Base-by-base conservation (phyloP, 148 eudicot genomes). In the Fagopyrum esculentum region DNA sequence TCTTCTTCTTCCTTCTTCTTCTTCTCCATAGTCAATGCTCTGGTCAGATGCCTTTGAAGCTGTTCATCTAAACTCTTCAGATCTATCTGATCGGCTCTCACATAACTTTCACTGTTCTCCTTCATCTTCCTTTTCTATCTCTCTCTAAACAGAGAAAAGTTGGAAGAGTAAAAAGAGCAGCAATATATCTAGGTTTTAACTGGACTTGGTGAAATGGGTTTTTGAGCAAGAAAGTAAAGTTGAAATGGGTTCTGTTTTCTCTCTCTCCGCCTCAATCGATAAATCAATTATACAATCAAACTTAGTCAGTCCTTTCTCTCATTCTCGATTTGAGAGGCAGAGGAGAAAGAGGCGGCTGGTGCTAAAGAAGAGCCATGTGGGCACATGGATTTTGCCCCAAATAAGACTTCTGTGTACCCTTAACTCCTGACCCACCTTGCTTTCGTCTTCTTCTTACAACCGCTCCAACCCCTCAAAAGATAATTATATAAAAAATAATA, bases 61-160 rank as follows among this genome's bases (percentile, higher is more conserved):
- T 93, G 96, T 70, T 93, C 93, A 56, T 93, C 98, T 51, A 93
- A 76, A 84, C 96, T 93, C 84, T 90, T 90, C 78, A 93, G 93
- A 89, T 93, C 98, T 76, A 93, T 93, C 60, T 87, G 93, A 80
- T 93, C 98, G 12, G 98, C 98, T 77, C 98, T 86, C 74, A 93
- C 89, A 78, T 87, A 93, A 56, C 89, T 88, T 50, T 86, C 89
- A 66, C 84, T 81, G 59, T 30, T 81, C 50, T 85, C 88, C 82
- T 82, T 86, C 84, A n/a, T 61, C n/a, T 40, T 43, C 43, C 61
- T 6, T n/a, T 56, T 56, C n/a, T 7, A n/a, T 56, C 26, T 56
- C 61, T 56, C 26, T 55, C 63, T 17, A 22, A 52, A 72, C 29
- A 47, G 55, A 29, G 49, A 19, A 45, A 16, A 45, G 13, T 35